These are phyloP conservation scores for Aristolochia contorta DNA, from an alignment of 164 flowering plant species.

Conservation along the genomic window DNA sequence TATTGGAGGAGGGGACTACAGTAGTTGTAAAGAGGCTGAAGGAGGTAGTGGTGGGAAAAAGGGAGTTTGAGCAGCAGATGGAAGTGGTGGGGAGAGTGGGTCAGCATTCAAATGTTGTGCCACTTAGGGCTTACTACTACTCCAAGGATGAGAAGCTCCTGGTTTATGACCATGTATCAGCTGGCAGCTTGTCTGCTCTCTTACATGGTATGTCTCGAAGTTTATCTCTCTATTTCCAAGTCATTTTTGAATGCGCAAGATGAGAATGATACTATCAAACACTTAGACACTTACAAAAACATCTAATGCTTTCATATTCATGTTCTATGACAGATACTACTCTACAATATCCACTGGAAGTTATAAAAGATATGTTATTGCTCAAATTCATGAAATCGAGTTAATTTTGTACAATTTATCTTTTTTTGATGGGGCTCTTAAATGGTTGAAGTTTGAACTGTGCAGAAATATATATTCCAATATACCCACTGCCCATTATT, in stretches of 20 bases:
- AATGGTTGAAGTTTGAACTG: no score
- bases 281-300: background rate
- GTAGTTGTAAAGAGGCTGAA: slow-evolving; percentile 88
- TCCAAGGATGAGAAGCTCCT: slow-evolving; percentile 90
- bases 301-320: no score
- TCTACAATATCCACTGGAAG: no score
- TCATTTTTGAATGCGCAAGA: background rate
- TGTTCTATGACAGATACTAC: no score
- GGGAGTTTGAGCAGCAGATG: slow-evolving; percentile 71
- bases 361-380: no score
- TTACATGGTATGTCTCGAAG: slow-evolving; percentile 56
- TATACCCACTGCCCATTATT: no score
- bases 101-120: slow-evolving; percentile 68
- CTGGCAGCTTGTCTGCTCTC: slow-evolving; percentile 80
- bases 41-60: slow-evolving; percentile 65
- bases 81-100: slow-evolving; percentile 57
- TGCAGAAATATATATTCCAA: no score
- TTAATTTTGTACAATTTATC: no score
- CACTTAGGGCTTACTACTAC: slow-evolving; percentile 73
- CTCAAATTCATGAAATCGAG: no score
- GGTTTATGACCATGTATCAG: slow-evolving; percentile 70
- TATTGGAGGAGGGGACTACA: slow-evolving; percentile 51
- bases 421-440: no score
- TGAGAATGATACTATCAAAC: background rate
- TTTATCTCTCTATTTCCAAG: background rate